Evolutionary conservation across 495 filamentous ascomycete species (phyloP).

Genomic region (Penicillium egyptiacum): DNA sequence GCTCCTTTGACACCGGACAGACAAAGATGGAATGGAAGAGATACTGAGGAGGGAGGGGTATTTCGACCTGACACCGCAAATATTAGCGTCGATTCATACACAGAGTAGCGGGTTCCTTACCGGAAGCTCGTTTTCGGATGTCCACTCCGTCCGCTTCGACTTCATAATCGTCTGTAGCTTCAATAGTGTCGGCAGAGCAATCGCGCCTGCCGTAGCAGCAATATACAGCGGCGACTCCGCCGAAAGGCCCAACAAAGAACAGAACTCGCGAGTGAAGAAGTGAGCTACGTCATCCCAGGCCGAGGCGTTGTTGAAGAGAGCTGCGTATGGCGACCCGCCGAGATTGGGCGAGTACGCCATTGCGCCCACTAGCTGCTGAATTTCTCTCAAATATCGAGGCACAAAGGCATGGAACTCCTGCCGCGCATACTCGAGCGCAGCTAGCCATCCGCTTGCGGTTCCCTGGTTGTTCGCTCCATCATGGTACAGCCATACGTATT

Average conservation of each 20-base stretch:
- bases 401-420: slow-evolving; percentile 65
- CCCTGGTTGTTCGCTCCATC: slow-evolving; percentile 36
- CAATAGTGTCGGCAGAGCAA: slow-evolving; percentile 79
- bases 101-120: slow-evolving; percentile 39
- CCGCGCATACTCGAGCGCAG: slow-evolving; percentile 73
- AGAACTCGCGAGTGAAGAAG: slow-evolving; percentile 92
- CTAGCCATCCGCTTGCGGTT: slow-evolving; percentile 34
- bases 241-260: slow-evolving; percentile 81
- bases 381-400: slow-evolving; percentile 67
- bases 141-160: slow-evolving; percentile 91
- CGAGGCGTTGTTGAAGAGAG: slow-evolving; percentile 67
- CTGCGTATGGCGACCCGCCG: slow-evolving; percentile 67
- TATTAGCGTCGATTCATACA: not conserved
- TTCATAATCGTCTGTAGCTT: slow-evolving; percentile 82
- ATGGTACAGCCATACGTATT: slow-evolving; percentile 81
- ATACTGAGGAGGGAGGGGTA: slow-evolving; percentile 80
- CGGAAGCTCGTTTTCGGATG: slow-evolving; percentile 82
- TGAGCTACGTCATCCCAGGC: slow-evolving; percentile 78
- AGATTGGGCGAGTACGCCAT: slow-evolving; percentile 76
- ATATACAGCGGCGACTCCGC: slow-evolving; percentile 89
- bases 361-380: slow-evolving; percentile 72
- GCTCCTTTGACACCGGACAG: slow-evolving; percentile 93
- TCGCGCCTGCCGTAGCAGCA: slow-evolving; percentile 85
- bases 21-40: slow-evolving; percentile 97
- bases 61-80: slow-evolving; percentile 65